Percentiles rank a stretch among this genome's conserved stretches.
Conservation (phyloP, 192 early-diverging fungal genomes). For the Funneliformis geosporum region DNA sequence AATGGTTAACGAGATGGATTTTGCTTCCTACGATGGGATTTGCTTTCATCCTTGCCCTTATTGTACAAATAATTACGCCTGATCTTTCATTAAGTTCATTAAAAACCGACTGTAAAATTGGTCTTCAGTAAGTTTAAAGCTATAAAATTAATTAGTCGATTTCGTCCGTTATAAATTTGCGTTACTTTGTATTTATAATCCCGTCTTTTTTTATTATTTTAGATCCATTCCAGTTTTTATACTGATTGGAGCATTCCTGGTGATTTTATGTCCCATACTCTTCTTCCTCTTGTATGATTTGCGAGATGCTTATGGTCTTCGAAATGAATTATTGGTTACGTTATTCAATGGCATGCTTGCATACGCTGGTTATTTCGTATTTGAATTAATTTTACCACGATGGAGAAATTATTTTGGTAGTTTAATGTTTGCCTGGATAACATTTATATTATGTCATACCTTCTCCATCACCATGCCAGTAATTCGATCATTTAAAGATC, state of each 20-base stretch:
- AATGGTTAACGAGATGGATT: conserved; percentile 23
- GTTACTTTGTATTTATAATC: background rate
- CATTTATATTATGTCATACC: conserved; percentile 15
- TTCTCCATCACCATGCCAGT: conserved; percentile 25
- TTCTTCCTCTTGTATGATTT: conserved; percentile 8
- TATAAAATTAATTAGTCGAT: too few relatives aligned
- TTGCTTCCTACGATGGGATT: background rate
- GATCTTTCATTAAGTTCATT: background rate
- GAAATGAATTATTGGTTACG: conserved; percentile 18
- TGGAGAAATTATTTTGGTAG: conserved; percentile 10
- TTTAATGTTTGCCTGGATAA: conserved; percentile 13
- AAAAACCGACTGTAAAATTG: background rate
- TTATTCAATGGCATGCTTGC: background rate
- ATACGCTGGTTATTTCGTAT: background rate
- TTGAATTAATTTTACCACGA: background rate
- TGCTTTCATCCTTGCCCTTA: background rate
- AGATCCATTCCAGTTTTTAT: conserved; percentile 2
- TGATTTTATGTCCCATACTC: conserved; percentile 8
- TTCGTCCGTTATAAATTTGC: background rate
- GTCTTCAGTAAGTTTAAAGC: conserved; percentile 1
- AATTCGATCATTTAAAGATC: background rate
- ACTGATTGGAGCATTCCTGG: background rate
- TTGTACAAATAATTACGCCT: background rate
- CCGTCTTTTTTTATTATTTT: background rate
- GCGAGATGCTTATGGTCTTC: conserved; percentile 23